Evolutionary conservation across 208 protist species (phyloP).

Genomic region (Leishmania mexicana): DNA sequence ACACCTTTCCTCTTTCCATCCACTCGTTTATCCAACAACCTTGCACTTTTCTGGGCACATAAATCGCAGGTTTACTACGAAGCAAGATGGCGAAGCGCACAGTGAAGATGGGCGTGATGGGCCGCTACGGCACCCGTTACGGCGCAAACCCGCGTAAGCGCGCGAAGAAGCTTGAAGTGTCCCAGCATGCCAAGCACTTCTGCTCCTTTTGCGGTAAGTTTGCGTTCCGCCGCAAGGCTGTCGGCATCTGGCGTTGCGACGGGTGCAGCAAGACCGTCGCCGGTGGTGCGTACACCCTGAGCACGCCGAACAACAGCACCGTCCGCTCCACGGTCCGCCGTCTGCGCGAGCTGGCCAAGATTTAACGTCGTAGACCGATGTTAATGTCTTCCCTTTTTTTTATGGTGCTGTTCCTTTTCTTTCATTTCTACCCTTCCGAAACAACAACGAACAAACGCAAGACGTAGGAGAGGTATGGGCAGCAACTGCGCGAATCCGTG

Average conservation of each 20-base stretch:
- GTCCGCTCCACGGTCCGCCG: conserved; percentile 98
- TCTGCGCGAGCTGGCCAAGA: conserved; percentile 95
- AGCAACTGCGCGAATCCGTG: not conserved
- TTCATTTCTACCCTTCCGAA: not conserved
- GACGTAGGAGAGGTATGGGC: not conserved
- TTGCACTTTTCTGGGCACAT: not conserved
- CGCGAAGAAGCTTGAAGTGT: conserved; percentile 99
- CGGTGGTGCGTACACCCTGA: conserved; percentile 98
- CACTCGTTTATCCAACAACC: not conserved
- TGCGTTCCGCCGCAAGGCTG: conserved; percentile 95
- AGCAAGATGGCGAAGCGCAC: conserved; percentile 96
- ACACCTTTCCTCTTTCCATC: not conserved
- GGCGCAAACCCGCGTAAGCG: conserved; percentile 99
- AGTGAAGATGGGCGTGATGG: conserved; percentile 99
- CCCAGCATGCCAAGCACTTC: conserved; percentile 98
- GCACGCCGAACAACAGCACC: conserved; percentile 95
- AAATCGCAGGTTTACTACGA: not conserved
- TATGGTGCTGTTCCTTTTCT: not conserved
- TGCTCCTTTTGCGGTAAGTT: conserved; percentile 99
- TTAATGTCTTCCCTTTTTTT: not conserved
- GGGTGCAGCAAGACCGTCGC: conserved; percentile 97
- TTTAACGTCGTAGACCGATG: conserved; percentile 31
- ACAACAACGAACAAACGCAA: not conserved
- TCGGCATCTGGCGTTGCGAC: conserved; percentile 99
- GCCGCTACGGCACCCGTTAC: conserved; percentile 99